Conservation (phyloP, 2,329 filamentous ascomycete genomes). For the Diaporthe capsici region DNA sequence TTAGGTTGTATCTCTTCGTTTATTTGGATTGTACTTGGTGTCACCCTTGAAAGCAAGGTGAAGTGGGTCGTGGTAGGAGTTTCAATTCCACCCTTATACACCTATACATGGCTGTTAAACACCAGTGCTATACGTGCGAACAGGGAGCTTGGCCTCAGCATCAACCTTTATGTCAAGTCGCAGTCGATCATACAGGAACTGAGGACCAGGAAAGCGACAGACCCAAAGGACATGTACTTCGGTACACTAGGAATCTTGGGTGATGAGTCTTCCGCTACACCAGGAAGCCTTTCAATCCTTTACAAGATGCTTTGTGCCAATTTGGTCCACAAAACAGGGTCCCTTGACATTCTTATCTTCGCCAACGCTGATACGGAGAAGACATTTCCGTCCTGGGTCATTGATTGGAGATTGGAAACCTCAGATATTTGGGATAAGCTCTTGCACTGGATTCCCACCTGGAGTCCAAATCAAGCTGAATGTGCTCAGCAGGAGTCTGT, state of each 20-base stretch:
- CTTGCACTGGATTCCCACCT: not conserved
- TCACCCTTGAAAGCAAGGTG: too few species aligned
- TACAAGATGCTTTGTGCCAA: not conserved
- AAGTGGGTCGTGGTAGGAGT: too few species aligned
- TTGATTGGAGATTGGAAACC: not conserved
- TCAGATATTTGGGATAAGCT: not conserved
- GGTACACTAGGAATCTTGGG: too few species aligned
- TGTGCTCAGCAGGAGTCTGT: not conserved
- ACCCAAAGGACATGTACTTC: not conserved
- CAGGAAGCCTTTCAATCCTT: too few species aligned
- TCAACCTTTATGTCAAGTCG: not conserved
- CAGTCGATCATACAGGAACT: not conserved
- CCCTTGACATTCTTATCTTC: not conserved
- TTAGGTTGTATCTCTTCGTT: too few species aligned
- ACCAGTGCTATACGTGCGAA: fast-evolving
- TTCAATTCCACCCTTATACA: too few species aligned
- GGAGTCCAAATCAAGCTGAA: not conserved
- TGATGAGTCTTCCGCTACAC: too few species aligned
- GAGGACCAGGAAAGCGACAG: not conserved
- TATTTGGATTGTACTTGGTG: too few species aligned
- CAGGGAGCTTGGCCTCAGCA: not conserved
- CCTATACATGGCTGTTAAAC: too few species aligned
- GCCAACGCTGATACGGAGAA: not conserved
- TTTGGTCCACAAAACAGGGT: not conserved
- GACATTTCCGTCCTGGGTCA: not conserved